Conservation (phyloP, 257 asterid species). For the Solanum sitiens region DNA sequence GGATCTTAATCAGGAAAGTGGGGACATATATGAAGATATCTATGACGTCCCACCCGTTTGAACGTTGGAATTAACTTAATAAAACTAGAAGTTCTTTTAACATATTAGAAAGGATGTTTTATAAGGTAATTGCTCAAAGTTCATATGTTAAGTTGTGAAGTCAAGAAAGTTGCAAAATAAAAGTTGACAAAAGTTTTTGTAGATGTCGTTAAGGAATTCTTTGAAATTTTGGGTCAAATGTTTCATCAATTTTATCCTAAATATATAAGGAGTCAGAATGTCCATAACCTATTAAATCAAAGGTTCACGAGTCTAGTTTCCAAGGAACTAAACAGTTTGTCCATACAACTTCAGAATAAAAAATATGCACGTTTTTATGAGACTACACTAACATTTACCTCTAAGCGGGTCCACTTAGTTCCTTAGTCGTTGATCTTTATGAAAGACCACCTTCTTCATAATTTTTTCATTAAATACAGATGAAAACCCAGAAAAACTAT, state of each 20-base stretch:
- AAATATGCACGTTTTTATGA: background rate
- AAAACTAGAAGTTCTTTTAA: background rate
- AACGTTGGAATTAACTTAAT: background rate
- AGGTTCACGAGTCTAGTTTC: background rate
- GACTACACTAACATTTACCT: background rate
- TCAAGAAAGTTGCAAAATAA: background rate
- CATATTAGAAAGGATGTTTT: background rate
- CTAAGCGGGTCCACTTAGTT: background rate
- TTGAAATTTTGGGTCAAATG: too few species aligned
- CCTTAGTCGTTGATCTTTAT: background rate
- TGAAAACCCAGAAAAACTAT: background rate
- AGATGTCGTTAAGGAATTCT: background rate
- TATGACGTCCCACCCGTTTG: background rate
- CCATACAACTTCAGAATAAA: background rate
- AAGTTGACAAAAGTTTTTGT: too few species aligned
- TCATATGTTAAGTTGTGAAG: background rate
- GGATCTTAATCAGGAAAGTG: background rate
- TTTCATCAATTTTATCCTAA: background rate
- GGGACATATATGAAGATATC: background rate
- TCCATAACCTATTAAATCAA: background rate
- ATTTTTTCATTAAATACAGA: too few species aligned
- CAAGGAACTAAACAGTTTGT: background rate
- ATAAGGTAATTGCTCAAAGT: background rate
- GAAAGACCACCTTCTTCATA: background rate
- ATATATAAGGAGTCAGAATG: background rate